These are phyloP conservation scores for Gossypium stocksii DNA, from an alignment of 345 rosid genomes.

Conservation along the genomic window DNA sequence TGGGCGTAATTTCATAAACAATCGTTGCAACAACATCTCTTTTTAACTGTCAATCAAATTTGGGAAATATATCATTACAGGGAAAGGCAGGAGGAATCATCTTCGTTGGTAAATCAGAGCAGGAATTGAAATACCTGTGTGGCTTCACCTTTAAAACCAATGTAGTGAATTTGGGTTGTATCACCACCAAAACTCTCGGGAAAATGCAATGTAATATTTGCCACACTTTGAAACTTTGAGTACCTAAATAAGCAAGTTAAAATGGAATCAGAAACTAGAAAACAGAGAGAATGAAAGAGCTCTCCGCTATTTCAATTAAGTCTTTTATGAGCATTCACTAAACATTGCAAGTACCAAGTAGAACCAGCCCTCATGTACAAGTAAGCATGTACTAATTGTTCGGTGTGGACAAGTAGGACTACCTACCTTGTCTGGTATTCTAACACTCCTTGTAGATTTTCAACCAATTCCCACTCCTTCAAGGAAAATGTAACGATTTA, in stretches of 20 bases:
- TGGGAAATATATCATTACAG: conserved; percentile 9
- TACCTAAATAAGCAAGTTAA: conserved; percentile 40
- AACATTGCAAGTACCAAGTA: background rate
- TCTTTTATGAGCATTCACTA: conserved; percentile 7
- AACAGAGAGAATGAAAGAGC: conserved; percentile 6
- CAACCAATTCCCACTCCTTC: conserved; percentile 96
- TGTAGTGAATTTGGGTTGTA: conserved; percentile 68
- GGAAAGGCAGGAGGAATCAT: background rate
- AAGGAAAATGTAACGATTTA: conserved; percentile 15
- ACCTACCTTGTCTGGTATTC: conserved; percentile 91
- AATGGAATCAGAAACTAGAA: conserved; percentile 9
- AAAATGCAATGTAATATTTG: conserved; percentile 87
- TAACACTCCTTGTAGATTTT: conserved; percentile 74
- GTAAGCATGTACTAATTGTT: background rate
- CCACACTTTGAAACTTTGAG: conserved; percentile 85
- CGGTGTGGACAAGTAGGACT: background rate
- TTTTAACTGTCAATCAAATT: conserved; percentile 52
- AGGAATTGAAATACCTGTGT: conserved; percentile 55
- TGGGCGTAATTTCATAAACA: conserved; percentile 89
- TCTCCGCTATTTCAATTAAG: background rate
- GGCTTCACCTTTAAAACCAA: conserved; percentile 97
- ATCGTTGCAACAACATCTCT: conserved; percentile 86
- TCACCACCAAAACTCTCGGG: conserved; percentile 91
- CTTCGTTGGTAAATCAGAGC: conserved; percentile 9
- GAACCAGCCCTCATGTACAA: background rate